Percentiles rank a stretch among this genome's conserved stretches.
Evolutionary conservation across 2,329 filamentous ascomycete genomes (phyloP).

Genomic region (Furcasterigmium sp.): DNA sequence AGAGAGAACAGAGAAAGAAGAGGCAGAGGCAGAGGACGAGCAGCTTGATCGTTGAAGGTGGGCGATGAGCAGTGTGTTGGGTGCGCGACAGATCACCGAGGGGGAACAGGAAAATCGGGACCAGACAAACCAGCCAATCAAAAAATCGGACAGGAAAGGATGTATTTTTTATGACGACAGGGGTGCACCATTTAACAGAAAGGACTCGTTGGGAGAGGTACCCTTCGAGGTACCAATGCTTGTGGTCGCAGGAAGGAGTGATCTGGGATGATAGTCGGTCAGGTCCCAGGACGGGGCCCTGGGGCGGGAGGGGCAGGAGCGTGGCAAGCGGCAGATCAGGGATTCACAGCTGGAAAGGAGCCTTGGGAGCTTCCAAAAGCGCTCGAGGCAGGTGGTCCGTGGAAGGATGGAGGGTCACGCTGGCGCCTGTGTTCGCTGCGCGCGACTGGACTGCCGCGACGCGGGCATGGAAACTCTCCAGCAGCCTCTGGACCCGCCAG

Average conservation of each 20-base stretch:
- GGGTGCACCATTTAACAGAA: conserved; percentile 2
- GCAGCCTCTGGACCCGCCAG: background rate
- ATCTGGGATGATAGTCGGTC: background rate
- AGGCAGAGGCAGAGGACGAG: conserved; percentile 5
- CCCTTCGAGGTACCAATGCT: conserved; percentile 7
- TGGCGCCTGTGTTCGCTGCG: background rate
- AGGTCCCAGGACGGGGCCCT: background rate
- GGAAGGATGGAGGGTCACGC: background rate
- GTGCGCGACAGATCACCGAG: conserved; percentile 9
- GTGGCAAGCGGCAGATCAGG: conserved; percentile 1
- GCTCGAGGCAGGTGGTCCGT: background rate
- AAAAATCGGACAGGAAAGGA: conserved; percentile 6
- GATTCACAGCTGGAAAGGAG: no score
- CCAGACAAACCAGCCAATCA: conserved; percentile 7
- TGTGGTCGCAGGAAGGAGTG: background rate
- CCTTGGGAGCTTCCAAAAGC: conserved; percentile 2
- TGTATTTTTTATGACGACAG: conserved; percentile 6
- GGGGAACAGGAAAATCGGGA: background rate
- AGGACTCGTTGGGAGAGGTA: conserved; percentile 5
- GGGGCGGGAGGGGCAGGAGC: background rate
- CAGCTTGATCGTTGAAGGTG: conserved; percentile 8
- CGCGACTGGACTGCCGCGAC: background rate
- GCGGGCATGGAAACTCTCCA: background rate
- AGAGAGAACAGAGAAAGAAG: conserved; percentile 6
- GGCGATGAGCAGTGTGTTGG: conserved; percentile 13